Conservation (phyloP, 23 red algal species). For the Gracilaria gracilis region DNA sequence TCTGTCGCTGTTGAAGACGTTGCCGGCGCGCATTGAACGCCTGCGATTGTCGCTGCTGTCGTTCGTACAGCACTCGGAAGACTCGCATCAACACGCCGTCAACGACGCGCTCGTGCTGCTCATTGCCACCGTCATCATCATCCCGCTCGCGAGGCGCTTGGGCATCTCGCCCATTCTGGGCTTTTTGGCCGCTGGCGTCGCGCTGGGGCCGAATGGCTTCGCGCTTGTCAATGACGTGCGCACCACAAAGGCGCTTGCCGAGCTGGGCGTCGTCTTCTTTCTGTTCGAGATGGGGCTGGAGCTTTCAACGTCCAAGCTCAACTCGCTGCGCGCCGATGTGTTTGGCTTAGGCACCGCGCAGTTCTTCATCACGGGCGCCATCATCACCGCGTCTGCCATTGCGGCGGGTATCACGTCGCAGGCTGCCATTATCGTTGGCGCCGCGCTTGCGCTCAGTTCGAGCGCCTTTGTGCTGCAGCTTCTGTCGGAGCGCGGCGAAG, state of each 20-base stretch:
- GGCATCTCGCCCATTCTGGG: conserved; percentile 96
- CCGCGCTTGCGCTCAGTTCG: conserved; percentile 87
- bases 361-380: conserved; percentile 85
- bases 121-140: conserved; percentile 88
- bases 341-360: conserved; percentile 95
- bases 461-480: conserved; percentile 99
- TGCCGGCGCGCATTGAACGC: background rate
- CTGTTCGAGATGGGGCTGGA: conserved; percentile 99
- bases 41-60: background rate
- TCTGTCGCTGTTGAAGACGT: background rate
- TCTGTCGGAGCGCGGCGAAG: conserved; percentile 89
- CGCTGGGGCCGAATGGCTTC: conserved; percentile 93
- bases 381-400: conserved; percentile 70
- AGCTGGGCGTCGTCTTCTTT: conserved; percentile 98
- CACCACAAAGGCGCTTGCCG: conserved; percentile 88
- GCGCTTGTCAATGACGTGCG: conserved; percentile 87
- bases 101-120: conserved; percentile 89
- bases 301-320: conserved; percentile 86
- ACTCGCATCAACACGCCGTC: conserved; percentile 73
- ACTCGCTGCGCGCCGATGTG: conserved; percentile 86
- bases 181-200: conserved; percentile 92
- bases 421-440: conserved; percentile 84
- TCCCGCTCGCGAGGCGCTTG: conserved; percentile 86
- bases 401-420: conserved; percentile 62
- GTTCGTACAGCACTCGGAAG: background rate